phyloP scores from a whole-genome alignment of 768 basidiomycete species.

The Harrya chromipes region DNA sequence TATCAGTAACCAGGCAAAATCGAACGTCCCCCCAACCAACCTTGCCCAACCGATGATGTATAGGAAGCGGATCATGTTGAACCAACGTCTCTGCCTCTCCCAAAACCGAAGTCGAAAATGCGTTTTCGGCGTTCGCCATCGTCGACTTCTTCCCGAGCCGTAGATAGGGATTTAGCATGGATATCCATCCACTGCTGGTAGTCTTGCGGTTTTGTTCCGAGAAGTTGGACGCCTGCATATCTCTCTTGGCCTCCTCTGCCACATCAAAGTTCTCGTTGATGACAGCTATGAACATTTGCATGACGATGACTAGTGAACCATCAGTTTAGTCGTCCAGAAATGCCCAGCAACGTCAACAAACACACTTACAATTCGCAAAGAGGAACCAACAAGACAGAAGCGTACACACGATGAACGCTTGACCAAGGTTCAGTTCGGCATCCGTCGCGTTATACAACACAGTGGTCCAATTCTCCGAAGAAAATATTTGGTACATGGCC shows the following conservation, averaged over 20 bases:
- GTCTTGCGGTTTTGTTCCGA: conserved; percentile 57
- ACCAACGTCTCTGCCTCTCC: conserved; percentile 75
- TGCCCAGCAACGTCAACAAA: not conserved
- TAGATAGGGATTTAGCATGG: conserved; percentile 82
- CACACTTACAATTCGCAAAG: conserved; percentile 80
- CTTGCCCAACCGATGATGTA: conserved; percentile 24
- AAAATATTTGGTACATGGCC: conserved; percentile 85
- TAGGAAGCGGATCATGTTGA: conserved; percentile 49
- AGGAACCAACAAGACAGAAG: conserved; percentile 85
- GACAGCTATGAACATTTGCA: conserved; percentile 97
- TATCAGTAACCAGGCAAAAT: conserved; percentile 12
- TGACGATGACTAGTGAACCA: conserved; percentile 64
- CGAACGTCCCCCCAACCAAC: conserved; percentile 25
- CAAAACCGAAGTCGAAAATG: conserved; percentile 73
- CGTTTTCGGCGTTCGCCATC: conserved; percentile 63
- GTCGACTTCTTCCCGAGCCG: conserved; percentile 74
- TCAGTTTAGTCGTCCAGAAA: not conserved
- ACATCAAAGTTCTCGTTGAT: conserved; percentile 95
- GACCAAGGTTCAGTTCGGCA: conserved; percentile 62
- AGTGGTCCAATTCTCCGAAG: conserved; percentile 93
- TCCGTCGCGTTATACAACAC: conserved; percentile 60
- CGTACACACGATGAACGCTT: conserved; percentile 64
- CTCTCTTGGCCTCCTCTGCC: conserved; percentile 86
- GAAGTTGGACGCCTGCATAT: conserved; percentile 72
- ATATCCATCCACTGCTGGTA: conserved; percentile 57